phyloP scores from a whole-genome alignment of 2,329 filamentous ascomycete genomes.

The Scedosporium aurantiacum region DNA sequence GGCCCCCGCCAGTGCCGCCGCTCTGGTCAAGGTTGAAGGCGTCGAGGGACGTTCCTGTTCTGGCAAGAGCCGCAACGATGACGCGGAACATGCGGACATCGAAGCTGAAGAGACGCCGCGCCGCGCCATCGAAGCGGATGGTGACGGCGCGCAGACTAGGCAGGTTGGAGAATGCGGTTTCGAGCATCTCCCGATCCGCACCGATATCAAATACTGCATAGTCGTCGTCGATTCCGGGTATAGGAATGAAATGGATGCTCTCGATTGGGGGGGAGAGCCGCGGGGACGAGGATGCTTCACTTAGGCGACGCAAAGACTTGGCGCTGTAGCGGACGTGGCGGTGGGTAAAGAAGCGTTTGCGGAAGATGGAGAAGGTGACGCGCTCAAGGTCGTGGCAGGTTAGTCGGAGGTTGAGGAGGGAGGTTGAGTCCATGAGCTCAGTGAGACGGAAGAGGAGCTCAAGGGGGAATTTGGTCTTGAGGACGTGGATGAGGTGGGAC shows the following conservation, averaged over 20 bases:
- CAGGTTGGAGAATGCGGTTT: neutral
- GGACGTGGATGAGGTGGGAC: constrained; percentile 2
- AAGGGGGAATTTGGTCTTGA: constrained; percentile 3
- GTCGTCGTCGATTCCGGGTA: neutral
- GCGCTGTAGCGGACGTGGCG: neutral
- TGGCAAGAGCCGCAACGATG: neutral
- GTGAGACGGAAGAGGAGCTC: constrained; percentile 5
- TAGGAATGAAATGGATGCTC: neutral
- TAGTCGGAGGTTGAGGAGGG: neutral
- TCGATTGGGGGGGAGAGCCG: neutral
- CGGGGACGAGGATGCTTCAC: neutral
- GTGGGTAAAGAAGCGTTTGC: constrained; percentile 1
- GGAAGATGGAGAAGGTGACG: neutral
- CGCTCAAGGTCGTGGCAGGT: constrained; percentile 2
- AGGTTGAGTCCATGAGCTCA: neutral
- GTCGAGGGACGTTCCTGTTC: neutral
- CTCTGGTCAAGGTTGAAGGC: neutral
- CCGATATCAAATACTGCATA: neutral
- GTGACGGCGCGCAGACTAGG: neutral
- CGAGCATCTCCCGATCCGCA: neutral
- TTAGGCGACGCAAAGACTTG: neutral
- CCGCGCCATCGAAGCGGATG: neutral
- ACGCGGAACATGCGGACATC: neutral
- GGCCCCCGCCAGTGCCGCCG: constrained; percentile 1
- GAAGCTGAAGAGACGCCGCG: neutral